Percentiles rank a stretch among this genome's conserved stretches.
Evolutionary conservation across 2,329 filamentous ascomycete species (phyloP).

Genomic region (Endoconidiophora laricicola): DNA sequence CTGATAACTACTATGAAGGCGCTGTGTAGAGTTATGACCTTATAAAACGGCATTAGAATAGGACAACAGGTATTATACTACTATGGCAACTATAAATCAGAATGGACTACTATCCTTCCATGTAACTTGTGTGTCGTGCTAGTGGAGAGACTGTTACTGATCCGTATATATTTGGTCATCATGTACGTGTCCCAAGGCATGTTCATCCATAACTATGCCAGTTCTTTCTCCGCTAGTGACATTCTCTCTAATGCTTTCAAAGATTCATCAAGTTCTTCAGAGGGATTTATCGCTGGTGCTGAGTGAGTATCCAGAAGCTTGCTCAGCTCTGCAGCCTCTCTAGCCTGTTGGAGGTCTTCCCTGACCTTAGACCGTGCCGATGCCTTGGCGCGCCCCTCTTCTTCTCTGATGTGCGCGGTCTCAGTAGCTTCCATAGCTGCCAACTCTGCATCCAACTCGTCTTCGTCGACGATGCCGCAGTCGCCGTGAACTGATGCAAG

Average conservation of each 20-base stretch:
- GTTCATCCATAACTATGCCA: conserved; percentile 7
- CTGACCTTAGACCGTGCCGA: conserved; percentile 23
- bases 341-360: conserved; percentile 21
- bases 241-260: conserved; percentile 23
- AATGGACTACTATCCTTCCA: too few relatives aligned
- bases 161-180: too few relatives aligned
- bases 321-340: conserved; percentile 32
- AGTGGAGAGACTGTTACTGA: too few relatives aligned
- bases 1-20: too few relatives aligned
- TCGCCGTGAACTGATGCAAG: conserved; percentile 43
- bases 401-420: conserved; percentile 29
- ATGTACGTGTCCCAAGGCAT: too few relatives aligned
- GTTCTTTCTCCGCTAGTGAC: conserved; percentile 21
- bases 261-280: conserved; percentile 16
- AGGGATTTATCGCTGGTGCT: conserved; percentile 2
- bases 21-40: too few relatives aligned
- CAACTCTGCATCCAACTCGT: conserved; percentile 75
- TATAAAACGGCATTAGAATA: too few relatives aligned
- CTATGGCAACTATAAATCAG: too few relatives aligned
- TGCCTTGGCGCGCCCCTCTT: conserved; percentile 27
- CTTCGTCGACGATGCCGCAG: conserved; percentile 49
- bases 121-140: too few relatives aligned
- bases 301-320: conserved; percentile 25
- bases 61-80: too few relatives aligned
- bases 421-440: conserved; percentile 53